Evolutionary conservation across 257 asterid genomes (phyloP).

Genomic region (Ocimum tenuiflorum): DNA sequence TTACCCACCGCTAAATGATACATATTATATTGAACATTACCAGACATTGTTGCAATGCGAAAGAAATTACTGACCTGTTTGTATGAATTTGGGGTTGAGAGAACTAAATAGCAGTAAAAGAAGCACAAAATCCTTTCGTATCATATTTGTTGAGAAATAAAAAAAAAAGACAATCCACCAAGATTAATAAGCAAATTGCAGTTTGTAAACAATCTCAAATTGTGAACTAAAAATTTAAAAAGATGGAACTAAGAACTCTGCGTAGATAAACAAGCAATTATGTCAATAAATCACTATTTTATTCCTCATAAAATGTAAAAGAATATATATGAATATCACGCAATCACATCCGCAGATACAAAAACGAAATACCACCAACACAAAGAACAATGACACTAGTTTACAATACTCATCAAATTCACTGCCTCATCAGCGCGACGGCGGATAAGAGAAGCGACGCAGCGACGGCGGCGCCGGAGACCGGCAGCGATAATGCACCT

Average conservation of each 20-base stretch:
- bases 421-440: slow-evolving; percentile 36
- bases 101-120: too few relatives aligned
- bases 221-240: too few relatives aligned
- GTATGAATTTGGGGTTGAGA: too few relatives aligned
- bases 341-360: not conserved
- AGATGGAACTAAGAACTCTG: not conserved
- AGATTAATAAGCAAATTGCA: too few relatives aligned
- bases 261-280: not conserved
- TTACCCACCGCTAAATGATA: too few relatives aligned
- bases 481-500: slow-evolving; percentile 35
- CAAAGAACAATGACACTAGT: not conserved
- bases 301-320: slow-evolving; percentile 19
- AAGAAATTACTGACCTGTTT: too few relatives aligned
- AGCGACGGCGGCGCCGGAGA: slow-evolving; percentile 32
- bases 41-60: too few relatives aligned
- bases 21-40: too few relatives aligned
- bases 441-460: slow-evolving; percentile 38
- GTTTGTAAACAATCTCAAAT: not conserved
- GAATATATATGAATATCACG: not conserved
- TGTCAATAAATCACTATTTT: not conserved
- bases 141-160: too few relatives aligned
- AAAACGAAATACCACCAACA: not conserved
- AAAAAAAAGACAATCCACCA: too few relatives aligned
- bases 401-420: slow-evolving; percentile 12
- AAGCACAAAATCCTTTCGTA: too few relatives aligned